Base-by-base conservation (phyloP, 768 basidiomycete genomes). In the Galerina sulciceps region DNA sequence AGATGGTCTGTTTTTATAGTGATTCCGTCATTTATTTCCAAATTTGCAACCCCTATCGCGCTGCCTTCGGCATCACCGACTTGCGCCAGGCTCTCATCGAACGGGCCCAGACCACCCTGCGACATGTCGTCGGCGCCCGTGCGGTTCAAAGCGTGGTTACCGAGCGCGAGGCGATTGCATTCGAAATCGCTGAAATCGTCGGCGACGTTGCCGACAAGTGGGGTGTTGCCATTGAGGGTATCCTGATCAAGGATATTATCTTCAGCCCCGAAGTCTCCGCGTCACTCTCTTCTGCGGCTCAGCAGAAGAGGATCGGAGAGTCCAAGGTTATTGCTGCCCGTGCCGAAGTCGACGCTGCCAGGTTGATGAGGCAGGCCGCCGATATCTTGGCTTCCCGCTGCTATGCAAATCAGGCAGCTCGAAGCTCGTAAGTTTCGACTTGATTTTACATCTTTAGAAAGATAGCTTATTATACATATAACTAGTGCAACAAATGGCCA, bases 321-420 rank as follows among this genome's bases (percentile, higher is more conserved):
- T 88, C 88, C 69, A 98, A 98, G 76, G 93, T 96, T 71, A 96
- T 97, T 67, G 93, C 94, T 53, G 95, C 94, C 1, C 87, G 94
- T 58, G 96, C 96, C 13, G 96, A 97, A 77, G 96, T 98, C 64
- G 96, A 97, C 72, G 81, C 94, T 36, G 94, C 95, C 23, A 85
- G 93, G 67, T 85, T 98, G 71, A 98, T 98, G 96, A 85, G 96
- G 59, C 94, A 96, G 73, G 96, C 96, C 11, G 95, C 95, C 53
- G 95, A 97, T 74, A 97, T 96, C 67, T 79, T 94, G 67, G 93
- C 94, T 18, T 92, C 89, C 94, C 9, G 96, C 96, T 18, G 96
- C 96, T 54, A 97, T 98, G 94, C 95, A 97, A 75, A 98, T 98
- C 71, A 83, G 96, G 59, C 96, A 98, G 72, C 85, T 99, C 62